A percentile compares a stretch with the other conserved stretches of the same genome.
phyloP scores from a whole-genome alignment of 495 filamentous ascomycete species.

The Aspergillus sclerotioniger region DNA sequence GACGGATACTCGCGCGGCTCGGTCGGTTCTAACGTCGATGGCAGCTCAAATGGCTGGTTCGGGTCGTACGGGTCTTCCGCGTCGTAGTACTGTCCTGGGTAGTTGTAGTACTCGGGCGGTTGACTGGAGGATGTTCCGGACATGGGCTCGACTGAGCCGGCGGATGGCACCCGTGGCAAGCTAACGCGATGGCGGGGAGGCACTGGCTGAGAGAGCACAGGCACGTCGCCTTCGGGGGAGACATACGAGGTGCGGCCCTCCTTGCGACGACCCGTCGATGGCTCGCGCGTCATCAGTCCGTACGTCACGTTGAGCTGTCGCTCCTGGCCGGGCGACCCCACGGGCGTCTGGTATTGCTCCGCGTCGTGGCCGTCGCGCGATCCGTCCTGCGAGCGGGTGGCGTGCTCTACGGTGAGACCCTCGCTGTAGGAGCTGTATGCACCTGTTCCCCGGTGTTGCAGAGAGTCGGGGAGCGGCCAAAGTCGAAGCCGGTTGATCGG shows the following conservation, averaged over 20 bases:
- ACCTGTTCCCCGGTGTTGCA: constrained; percentile 34
- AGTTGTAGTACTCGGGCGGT: constrained; percentile 14
- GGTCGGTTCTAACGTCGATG: constrained; percentile 6
- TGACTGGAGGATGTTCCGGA: not conserved
- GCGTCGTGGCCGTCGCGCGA: constrained; percentile 34
- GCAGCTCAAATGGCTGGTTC: constrained; percentile 16
- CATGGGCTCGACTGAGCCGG: not conserved
- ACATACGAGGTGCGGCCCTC: constrained; percentile 20
- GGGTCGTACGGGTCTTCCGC: constrained; percentile 14
- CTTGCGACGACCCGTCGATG: constrained; percentile 45
- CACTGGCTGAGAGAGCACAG: constrained; percentile 18
- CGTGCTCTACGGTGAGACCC: constrained; percentile 39
- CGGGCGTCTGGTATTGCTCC: constrained; percentile 32
- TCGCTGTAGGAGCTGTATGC: constrained; percentile 32
- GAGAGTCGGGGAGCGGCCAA: constrained; percentile 27
- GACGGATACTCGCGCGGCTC: constrained; percentile 9
- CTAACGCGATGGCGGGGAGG: constrained; percentile 6
- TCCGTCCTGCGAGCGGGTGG: constrained; percentile 38
- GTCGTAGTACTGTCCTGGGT: constrained; percentile 14
- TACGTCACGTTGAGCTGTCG: constrained; percentile 26
- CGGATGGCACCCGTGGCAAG: not conserved
- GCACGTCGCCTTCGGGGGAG: constrained; percentile 14
- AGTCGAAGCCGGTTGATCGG: constrained; percentile 39
- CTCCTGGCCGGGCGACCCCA: constrained; percentile 23
- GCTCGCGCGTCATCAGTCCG: constrained; percentile 33